Evolutionary conservation across 2,329 filamentous ascomycete species (phyloP), one percentile per base, ranked within the genome.

Genomic region (Monosporascus sp.): DNA sequence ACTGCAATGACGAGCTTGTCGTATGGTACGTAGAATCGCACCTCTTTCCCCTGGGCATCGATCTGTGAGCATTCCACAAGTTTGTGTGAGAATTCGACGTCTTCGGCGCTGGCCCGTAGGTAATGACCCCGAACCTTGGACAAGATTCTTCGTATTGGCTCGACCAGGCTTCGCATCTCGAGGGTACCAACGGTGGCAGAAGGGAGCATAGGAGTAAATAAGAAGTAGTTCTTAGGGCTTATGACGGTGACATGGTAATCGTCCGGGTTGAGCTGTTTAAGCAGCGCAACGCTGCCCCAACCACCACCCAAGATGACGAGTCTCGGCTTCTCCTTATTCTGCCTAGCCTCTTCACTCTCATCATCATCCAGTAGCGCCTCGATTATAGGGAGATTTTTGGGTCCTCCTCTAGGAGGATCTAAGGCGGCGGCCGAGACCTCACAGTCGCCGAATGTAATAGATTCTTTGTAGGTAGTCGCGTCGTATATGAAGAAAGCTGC

Each of bases 121-220:
- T 96, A 99, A 70, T 97, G 93, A 5, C 94, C 94, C 54, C 84
- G 80, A 24, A 96, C 82, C 51, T 85, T 80, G 51, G 81, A 75
- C 20, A 97, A 77, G 61, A 99, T 94, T 48, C 89, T 84, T 57
- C 94, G 84, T 56, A 99, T 89, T 0, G 94, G 94, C 71, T 99
- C 94, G 41, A 97, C 91, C 54, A 99, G 77, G 49, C 91, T 96
- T 59, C 93, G 81, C 64, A 97, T 76, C 67, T 96, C 93, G 35
- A 99, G 77, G 0, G 94, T 99, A 14, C 95, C 95, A 6, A 99
- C 94, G 0, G 95, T 99, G 7, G 94, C 95, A 37, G 91, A 96
- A 2, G 94, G 94, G 44, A 99, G 78, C 92, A 99, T 97, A 1
- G 94, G 94, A 2, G 94, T 99, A 71, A 99, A 99, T 35, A 99